Base-by-base conservation (phyloP, 208 protist species). In the Trypanosoma scelopori region DNA sequence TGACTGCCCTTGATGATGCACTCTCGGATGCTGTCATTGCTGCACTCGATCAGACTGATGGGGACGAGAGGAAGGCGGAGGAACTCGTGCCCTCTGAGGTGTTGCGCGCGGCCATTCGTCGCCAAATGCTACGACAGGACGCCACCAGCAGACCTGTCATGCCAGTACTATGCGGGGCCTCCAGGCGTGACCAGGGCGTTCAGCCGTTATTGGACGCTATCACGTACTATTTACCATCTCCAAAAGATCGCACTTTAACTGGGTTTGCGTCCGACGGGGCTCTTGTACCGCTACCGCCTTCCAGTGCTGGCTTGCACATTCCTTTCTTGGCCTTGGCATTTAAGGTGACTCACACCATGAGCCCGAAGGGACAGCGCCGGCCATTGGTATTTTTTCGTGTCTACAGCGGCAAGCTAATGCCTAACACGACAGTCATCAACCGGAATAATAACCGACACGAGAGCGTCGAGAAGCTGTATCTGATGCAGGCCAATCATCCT, bases 201-300 rank as follows among this genome's bases (percentile, higher is more conserved):
- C 94, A 97, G 73, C 91, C 92, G 35, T 58, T 98, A 43, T 69
- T 98, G 0, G 94, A 98, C 67, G 84, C 86, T 18, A 74, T 98
- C 30, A 65, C 78, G 9, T 69, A 87, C 23, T 98, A 98, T 72
- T 81, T 98, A 43, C 97, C 97, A 7, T 97, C 92, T 9, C 97
- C 97, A n/a, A 32, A 59, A 0, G 93, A 98, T 55, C 79, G 87
- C 9, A 50, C 67, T n/a, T 59, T 93, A 5, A 65, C 46, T 12
- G 85, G 87, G 5, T 72, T 80, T 55, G 78, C 79, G 15, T 52
- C 63, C 3, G 68, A 72, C 22, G 86, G 84, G 23, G 22, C 75
- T 3, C 60, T 77, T 1, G 82, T 85, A 0, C 51, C 76, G 7
- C 72, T 91, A 9, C 85, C 79, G 3, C 71, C 81, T 6, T 72